Base-by-base conservation (phyloP, 345 rosid species). In the Cardamine chenopodiifolia region DNA sequence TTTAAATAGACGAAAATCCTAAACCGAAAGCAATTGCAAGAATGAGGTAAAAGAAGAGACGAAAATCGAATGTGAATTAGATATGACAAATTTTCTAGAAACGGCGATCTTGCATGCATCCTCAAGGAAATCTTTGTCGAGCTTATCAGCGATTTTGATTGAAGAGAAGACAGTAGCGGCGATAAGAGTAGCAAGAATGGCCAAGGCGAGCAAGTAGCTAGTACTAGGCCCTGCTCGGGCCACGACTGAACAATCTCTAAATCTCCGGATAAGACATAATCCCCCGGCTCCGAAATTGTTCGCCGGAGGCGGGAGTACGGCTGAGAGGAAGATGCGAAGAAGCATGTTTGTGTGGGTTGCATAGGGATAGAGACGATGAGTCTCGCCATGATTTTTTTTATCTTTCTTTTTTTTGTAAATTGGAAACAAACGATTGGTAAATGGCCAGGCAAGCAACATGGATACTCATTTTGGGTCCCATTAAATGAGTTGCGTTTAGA, bases 131-230 rank as follows among this genome's bases (percentile, higher is more conserved):
- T 89, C 82, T 28, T 66, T 29, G 61, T 91, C 97, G 54, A 91
- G 97, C 81, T 80, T 80, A 73, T 91, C 96, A 56, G 92, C 85
- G 44, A 93, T 78, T 79, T 68, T 85, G 10, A 81, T 66, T 12
- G 97, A 87, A 76, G 91, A 78, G 55, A 89, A 82, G 76, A 88
- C 61, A 34, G 98, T 93, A 79, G 58, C 78, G 6, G 84, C 86
- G 12, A 93, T 82, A 42, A 93, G 92, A 62, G 96, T 78, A 15
- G 90, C 74, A 6, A 96, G 98, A 31, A 94, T 73, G 37, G 82
- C 80, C 75, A 90, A 74, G 0, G 97, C 97, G 37, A 84, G 79
- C n/a, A 83, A 62, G 75, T 85, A 87, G 86, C 83, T 87, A 79
- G 82, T 53, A 78, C 84, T 85, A 50, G 90, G 87, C 8, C 87